Percentiles rank a stretch among this genome's conserved stretches.
Conservation (phyloP, 2,329 filamentous ascomycete species). For the Aspergillus pseudoterreus region DNA sequence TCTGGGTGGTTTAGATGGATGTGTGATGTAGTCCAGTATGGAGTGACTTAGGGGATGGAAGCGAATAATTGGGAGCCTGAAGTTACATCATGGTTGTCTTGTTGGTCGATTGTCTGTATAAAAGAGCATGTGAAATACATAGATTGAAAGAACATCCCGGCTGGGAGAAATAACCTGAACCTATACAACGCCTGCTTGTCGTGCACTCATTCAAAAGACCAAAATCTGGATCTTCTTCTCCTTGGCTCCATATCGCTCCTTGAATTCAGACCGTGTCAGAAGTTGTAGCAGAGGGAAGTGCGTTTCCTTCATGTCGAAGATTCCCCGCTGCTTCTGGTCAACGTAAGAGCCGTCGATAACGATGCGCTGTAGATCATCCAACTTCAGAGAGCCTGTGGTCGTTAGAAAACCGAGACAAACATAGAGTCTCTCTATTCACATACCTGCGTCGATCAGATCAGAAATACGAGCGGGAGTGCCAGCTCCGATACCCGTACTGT, state of each 20-base stretch:
- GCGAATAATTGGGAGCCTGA: no score
- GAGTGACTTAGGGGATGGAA: no score
- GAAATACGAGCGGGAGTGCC: slow-evolving; percentile 81
- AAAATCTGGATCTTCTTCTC: slow-evolving; percentile 51
- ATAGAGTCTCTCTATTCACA: slow-evolving; percentile 20
- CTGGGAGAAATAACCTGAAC: not conserved
- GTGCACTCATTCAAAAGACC: slow-evolving; percentile 43
- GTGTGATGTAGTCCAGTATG: no score
- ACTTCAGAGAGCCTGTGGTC: slow-evolving; percentile 61
- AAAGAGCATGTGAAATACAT: no score
- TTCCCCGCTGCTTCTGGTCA: slow-evolving; percentile 88
- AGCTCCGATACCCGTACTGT: slow-evolving; percentile 77
- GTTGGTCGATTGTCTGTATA: no score
- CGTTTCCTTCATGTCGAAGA: slow-evolving; percentile 94
- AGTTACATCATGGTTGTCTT: no score
- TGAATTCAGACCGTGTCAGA: slow-evolving; percentile 67
- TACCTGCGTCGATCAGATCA: slow-evolving; percentile 78
- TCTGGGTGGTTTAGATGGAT: no score
- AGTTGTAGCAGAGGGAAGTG: slow-evolving; percentile 75
- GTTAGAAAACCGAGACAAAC: not conserved
- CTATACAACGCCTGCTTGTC: not conserved
- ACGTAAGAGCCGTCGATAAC: slow-evolving; percentile 90
- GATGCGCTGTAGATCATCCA: slow-evolving; percentile 69
- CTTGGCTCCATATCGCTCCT: slow-evolving; percentile 60
- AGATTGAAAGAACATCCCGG: not conserved